These are phyloP conservation scores for Fusarium annulatum DNA, from an alignment of 2,329 filamentous ascomycete species.

Conservation along the genomic window DNA sequence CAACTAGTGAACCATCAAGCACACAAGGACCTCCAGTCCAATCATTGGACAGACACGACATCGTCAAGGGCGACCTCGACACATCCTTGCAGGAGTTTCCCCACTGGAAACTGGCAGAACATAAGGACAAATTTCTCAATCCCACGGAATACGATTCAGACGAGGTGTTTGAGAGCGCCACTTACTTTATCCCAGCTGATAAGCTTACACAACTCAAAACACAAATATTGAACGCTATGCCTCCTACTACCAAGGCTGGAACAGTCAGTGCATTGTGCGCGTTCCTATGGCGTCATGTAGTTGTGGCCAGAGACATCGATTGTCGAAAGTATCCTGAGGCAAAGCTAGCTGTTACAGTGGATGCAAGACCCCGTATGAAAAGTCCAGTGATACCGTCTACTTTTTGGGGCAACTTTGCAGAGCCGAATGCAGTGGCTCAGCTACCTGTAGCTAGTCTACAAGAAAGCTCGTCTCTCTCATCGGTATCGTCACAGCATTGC, in stretches of 20 bases:
- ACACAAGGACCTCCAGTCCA: background rate
- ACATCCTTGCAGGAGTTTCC: background rate
- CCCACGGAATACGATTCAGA: background rate
- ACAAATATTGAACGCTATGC: background rate
- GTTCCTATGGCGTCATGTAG: background rate
- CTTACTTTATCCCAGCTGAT: background rate
- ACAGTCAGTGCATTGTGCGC: background rate
- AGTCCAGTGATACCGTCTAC: background rate
- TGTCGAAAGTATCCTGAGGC: background rate
- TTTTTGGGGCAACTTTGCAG: background rate
- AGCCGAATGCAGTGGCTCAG: background rate
- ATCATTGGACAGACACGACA: background rate
- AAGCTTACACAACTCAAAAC: background rate
- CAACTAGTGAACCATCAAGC: background rate
- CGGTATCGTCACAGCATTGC: background rate
- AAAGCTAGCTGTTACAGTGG: background rate
- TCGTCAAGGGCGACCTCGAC: background rate
- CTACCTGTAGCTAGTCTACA: background rate
- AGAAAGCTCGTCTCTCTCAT: background rate
- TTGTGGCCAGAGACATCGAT: background rate
- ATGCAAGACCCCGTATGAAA: background rate
- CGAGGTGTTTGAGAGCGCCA: background rate
- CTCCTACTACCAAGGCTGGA: background rate
- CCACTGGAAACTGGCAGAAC: background rate
- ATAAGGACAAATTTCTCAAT: background rate